Evolutionary conservation across 768 basidiomycete genomes (phyloP).

Genomic region (Kondoa subrosea): DNA sequence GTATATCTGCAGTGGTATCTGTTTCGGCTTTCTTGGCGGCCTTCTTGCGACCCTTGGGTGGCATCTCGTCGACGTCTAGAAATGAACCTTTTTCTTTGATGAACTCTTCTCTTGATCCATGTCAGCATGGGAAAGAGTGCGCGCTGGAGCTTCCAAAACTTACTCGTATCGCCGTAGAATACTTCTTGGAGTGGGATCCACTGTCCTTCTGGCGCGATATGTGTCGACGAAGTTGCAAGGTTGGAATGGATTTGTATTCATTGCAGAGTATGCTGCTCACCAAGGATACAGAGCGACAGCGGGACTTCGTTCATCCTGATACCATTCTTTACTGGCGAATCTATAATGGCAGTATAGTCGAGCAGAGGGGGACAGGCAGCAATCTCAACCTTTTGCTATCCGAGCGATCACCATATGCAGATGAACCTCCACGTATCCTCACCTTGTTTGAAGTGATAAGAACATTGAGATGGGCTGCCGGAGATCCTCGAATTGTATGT

Average conservation of each 20-base stretch:
- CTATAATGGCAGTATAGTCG: conserved; percentile 27
- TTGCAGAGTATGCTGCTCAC: no score
- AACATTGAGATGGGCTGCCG: conserved; percentile 24
- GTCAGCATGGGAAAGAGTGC: no score
- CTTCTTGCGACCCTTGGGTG: not conserved
- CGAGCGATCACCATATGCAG: conserved; percentile 15
- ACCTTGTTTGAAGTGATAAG: conserved; percentile 27
- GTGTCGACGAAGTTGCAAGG: no score
- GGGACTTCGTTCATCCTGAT: conserved; percentile 20
- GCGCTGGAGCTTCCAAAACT: no score
- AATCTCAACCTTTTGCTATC: conserved; percentile 23
- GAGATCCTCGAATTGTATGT: conserved; percentile 24
- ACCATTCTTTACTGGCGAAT: conserved; percentile 28
- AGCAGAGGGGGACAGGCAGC: conserved; percentile 17
- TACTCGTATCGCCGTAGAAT: no score
- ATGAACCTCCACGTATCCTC: conserved; percentile 27
- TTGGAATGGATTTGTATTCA: no score
- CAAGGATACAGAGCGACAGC: conserved; percentile 15
- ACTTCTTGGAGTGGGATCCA: no score
- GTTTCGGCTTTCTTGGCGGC: not conserved
- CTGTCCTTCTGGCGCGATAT: no score
- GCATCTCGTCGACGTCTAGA: not conserved
- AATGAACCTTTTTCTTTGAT: no score
- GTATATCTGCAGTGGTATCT: not conserved
- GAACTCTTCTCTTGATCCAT: no score